These are phyloP conservation scores for Ophiosphaerella korrae DNA, from an alignment of 2,329 filamentous ascomycete species.

Conservation along the genomic window DNA sequence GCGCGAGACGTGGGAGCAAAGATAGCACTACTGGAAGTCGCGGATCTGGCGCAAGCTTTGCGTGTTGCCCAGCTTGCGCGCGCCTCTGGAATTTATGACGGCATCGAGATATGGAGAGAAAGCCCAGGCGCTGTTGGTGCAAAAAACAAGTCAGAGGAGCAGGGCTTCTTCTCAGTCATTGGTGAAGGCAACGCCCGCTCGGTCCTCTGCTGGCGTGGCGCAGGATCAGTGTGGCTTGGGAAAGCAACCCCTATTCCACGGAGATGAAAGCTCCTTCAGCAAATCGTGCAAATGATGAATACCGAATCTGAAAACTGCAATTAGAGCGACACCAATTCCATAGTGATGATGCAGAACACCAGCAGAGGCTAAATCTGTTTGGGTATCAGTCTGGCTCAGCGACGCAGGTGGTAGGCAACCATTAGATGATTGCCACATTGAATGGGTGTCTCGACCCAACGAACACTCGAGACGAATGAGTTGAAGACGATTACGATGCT, in stretches of 20 bases:
- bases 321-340: no score
- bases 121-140: slow-evolving; percentile 38
- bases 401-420: no score
- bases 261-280: slow-evolving; percentile 4
- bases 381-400: no score
- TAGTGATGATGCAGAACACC: no score
- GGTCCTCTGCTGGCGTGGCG: slow-evolving; percentile 49
- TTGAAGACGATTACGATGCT: no score
- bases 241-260: slow-evolving; percentile 2
- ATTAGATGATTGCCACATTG: no score
- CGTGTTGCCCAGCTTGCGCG: slow-evolving; percentile 62
- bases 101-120: slow-evolving; percentile 75
- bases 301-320: no score
- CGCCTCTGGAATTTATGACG: slow-evolving; percentile 35
- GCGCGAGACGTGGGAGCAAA: slow-evolving; percentile 57
- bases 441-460: no score
- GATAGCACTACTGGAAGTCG: slow-evolving; percentile 72
- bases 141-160: not conserved
- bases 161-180: slow-evolving; percentile 38
- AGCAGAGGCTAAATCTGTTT: no score
- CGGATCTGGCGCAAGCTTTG: slow-evolving; percentile 68
- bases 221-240: slow-evolving; percentile 19
- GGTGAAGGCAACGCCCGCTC: slow-evolving; percentile 52
- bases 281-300: not conserved
- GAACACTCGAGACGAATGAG: no score